These are phyloP conservation scores for Allium fistulosum DNA, from an alignment of 106 monocot species.

Conservation along the genomic window DNA sequence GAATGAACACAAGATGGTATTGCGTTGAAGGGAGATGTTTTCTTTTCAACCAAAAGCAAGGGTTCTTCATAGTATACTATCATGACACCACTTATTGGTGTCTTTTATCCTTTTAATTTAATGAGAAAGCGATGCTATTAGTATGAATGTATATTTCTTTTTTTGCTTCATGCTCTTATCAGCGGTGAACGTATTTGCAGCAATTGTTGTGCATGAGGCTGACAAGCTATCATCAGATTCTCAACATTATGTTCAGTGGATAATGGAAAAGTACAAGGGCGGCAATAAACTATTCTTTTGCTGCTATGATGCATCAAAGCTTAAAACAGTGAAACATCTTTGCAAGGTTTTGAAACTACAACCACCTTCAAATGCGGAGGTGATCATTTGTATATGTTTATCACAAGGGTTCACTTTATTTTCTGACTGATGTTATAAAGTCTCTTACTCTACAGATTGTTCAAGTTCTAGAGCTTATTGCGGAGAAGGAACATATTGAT, in stretches of 20 bases:
- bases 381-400: constrained; percentile 2
- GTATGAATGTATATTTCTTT: no score
- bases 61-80: no score
- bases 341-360: constrained; percentile 27
- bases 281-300: constrained; percentile 33
- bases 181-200: constrained; percentile 13
- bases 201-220: constrained; percentile 33
- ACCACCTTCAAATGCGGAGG: constrained; percentile 34
- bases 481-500: constrained; percentile 25
- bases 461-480: constrained; percentile 26
- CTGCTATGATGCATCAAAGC: constrained; percentile 37
- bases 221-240: constrained; percentile 35
- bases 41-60: no score
- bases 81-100: no score
- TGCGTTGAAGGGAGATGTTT: no score
- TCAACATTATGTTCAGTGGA: constrained; percentile 39
- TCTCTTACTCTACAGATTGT: constrained; percentile 3
- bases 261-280: constrained; percentile 35
- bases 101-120: no score
- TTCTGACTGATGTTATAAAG: not conserved
- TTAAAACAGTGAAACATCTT: constrained; percentile 23
- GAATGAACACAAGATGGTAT: no score
- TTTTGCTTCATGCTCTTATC: no score
- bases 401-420: not conserved
- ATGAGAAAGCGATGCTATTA: no score